Base-by-base conservation (phyloP, 2,329 filamentous ascomycete genomes). In the Cordyceps fumosorosea region DNA sequence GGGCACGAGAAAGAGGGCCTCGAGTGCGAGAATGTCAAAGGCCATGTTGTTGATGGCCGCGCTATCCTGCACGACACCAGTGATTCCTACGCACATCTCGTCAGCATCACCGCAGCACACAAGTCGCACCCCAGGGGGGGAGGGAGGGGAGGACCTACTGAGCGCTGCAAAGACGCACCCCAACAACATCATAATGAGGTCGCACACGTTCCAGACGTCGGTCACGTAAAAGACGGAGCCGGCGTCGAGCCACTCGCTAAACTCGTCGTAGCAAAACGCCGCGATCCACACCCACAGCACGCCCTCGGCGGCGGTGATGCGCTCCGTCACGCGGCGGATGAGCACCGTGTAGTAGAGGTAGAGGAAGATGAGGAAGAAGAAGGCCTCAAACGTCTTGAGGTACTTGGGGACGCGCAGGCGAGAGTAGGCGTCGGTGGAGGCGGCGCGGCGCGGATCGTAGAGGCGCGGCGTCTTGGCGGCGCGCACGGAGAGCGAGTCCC, bases 1-100 rank as follows among this genome's bases (percentile, higher is more conserved):
- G 18, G 93, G 93, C 22, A 96, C 89, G 74, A 97, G 87, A 72
- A 97, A 93, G 11, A 97, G 81, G 0, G 91, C 93, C 73, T 96
- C 91, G 16, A 97, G 80, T 0, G 91, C 89, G 24, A 97, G 79
- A n/a, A 97, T 87, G 70, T 97, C 91, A 72, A 96, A 97, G 0
- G 91, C 88, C 3, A 88, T 80, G 64, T 95, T 89, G 53, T 89
- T 89, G n/a, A 91, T 82, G 18, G 80, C 74, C 11, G 78, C 74
- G 65, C 87, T 84, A 24, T 83, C 73, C 58, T 82, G 83, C 24
- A 80, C 79, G 14, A 71, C 65, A 2, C 68, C 69, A 40, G 74
- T 68, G 45, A 75, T 69, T 54, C 74, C 74, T 76, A 8, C 6
- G 37, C 76, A 7, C 6, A 42, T 11, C 3, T 29, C 1, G 53